These are phyloP conservation scores for Trichoderma pleuroti DNA, from an alignment of 2,329 filamentous ascomycete species.

Conservation along the genomic window DNA sequence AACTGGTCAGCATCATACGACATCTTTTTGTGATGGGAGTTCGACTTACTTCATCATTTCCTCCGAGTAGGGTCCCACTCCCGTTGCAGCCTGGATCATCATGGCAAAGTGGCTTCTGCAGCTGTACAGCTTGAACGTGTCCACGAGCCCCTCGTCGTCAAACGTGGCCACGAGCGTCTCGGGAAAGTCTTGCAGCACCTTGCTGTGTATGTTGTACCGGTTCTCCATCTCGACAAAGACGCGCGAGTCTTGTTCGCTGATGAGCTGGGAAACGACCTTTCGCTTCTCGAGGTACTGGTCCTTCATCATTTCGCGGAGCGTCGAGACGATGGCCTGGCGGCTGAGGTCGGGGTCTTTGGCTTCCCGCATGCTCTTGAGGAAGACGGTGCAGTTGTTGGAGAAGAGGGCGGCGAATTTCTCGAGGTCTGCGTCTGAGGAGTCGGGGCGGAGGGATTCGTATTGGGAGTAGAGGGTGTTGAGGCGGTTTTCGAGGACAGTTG, in stretches of 20 bases:
- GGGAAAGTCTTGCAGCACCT: neutral
- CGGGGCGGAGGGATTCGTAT: neutral
- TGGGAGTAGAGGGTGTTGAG: neutral
- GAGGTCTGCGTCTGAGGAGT: neutral
- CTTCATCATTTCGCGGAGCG: neutral
- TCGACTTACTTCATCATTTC: neutral
- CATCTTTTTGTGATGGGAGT: neutral
- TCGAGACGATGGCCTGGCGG: neutral
- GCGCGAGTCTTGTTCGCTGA: neutral
- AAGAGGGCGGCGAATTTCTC: neutral
- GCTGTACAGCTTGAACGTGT: neutral
- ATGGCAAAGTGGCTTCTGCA: neutral
- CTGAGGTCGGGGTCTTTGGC: neutral
- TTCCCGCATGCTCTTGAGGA: conserved; percentile 2
- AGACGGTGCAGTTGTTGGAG: neutral
- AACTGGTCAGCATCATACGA: neutral
- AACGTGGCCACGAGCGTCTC: conserved; percentile 13
- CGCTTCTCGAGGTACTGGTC: neutral
- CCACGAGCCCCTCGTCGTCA: neutral
- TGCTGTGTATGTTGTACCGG: neutral
- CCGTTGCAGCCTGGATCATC: neutral
- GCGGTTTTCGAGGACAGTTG: neutral
- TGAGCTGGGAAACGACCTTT: neutral
- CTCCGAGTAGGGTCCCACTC: neutral
- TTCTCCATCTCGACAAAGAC: neutral